Percentiles rank a stretch among this genome's conserved stretches.
These are phyloP conservation scores for Sanguinoderma infundibulare DNA, from an alignment of 1,284 basidiomycete species.

Conservation along the genomic window DNA sequence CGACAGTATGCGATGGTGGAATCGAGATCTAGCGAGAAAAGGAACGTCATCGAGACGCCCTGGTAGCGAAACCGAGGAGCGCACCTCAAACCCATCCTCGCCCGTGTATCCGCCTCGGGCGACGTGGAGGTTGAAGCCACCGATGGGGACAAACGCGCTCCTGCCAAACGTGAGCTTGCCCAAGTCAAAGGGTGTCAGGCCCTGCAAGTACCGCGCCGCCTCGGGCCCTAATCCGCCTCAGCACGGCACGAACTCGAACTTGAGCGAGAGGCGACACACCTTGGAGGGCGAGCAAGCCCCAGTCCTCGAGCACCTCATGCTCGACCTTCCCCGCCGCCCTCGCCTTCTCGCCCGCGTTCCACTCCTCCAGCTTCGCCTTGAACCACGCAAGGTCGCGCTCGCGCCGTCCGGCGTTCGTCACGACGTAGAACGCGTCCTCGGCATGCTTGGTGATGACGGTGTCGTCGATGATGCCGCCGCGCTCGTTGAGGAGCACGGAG, in stretches of 20 bases:
- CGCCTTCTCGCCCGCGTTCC: slow-evolving; percentile 66
- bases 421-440: slow-evolving; percentile 87
- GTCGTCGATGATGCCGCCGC: slow-evolving; percentile 97
- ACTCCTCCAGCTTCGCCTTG: slow-evolving; percentile 65
- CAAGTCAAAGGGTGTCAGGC: slow-evolving; percentile 77
- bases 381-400: slow-evolving; percentile 87
- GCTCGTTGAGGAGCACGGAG: slow-evolving; percentile 87
- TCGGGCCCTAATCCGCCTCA: slow-evolving; percentile 67
- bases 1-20: slow-evolving; percentile 76
- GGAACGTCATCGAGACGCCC: not conserved
- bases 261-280: slow-evolving; percentile 49
- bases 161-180: slow-evolving; percentile 78
- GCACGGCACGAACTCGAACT: not conserved
- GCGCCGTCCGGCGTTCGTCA: slow-evolving; percentile 93
- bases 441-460: slow-evolving; percentile 86
- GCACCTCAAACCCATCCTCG: slow-evolving; percentile 96
- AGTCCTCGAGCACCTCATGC: slow-evolving; percentile 82
- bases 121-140: slow-evolving; percentile 85
- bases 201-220: slow-evolving; percentile 79
- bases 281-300: slow-evolving; percentile 92
- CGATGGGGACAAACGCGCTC: slow-evolving; percentile 77
- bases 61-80: too few relatives aligned
- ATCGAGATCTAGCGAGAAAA: slow-evolving; percentile 76
- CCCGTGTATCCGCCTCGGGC: slow-evolving; percentile 98
- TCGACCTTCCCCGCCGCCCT: slow-evolving; percentile 66